Evolutionary conservation across 768 basidiomycete genomes (phyloP), one percentile per base, ranked within the genome.

Genomic region (Trametes coccinea): DNA sequence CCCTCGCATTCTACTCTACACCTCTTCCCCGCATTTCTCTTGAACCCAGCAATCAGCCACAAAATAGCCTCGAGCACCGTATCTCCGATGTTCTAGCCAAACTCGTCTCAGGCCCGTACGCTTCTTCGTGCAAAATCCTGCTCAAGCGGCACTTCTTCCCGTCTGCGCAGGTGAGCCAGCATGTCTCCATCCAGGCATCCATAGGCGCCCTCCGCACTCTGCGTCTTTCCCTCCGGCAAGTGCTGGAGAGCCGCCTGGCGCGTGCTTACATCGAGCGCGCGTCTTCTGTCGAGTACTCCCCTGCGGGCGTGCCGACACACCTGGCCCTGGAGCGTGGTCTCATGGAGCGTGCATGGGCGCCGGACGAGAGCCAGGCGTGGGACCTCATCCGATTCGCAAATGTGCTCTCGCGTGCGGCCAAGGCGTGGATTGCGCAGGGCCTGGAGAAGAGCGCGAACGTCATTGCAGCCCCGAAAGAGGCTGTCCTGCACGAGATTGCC

Each of bases 321-420:
- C 77, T 89, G 68, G 84, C 84, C 55, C 71, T 91, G 8, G 86
- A 85, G 59, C 76, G 76, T 45, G 86, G 86, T 16, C 71, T 90
- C 60, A 82, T 90, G 81, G 88, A 90, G 66, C 80, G 82, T 2
- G 89, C 88, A 0, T 91, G 88, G 88, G 80, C 87, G 1, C 86
- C 84, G 67, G 83, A 89, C 45, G 88, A 89, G 11, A 53, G 78
- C 31, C 82, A 81, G 34, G 84, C 84, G 3, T 91, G 90, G 85
- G 88, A 89, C 55, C 80, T 88, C 11, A 78, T 79, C 3, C 76
- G 82, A 30, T 76, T 90, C 10, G 85, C 86, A 0, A 77, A 77
- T 46, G 74, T 82, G 47, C 68, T 91, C 16, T 79, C 80, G 37
- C 78, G 77, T 31, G 84, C 86, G 22, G 77, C 86, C 1, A 77